Conservation (phyloP, 176 grass and related monocot species). For the Aegilops speltoides region DNA sequence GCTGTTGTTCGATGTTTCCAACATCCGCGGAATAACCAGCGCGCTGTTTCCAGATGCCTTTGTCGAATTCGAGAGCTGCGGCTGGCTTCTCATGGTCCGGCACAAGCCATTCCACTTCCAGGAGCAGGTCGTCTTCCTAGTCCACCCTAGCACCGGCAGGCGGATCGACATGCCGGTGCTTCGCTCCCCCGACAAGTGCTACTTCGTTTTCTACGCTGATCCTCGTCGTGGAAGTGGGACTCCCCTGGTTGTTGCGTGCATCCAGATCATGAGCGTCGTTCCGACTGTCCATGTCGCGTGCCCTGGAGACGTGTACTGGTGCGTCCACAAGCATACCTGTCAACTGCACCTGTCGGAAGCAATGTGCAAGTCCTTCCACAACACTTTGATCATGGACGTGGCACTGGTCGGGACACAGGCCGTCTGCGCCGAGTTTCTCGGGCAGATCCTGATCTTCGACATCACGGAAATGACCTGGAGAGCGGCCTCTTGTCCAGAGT, state of each 20-base stretch:
- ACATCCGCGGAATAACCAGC: not conserved
- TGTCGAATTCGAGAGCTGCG: not conserved
- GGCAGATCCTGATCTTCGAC: not conserved
- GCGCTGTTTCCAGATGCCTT: not conserved
- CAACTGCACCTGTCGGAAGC: not conserved
- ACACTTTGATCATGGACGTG: not conserved
- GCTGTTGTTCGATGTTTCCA: constrained; percentile 5
- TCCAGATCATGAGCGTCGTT: constrained; percentile 10
- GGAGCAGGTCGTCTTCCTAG: constrained; percentile 6
- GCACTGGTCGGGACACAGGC: not conserved
- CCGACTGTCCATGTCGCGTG: not conserved
- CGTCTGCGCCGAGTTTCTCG: not conserved
- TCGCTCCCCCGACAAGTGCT: not conserved
- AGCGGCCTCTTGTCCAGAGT: not conserved
- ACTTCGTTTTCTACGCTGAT: not conserved
- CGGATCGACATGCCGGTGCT: constrained; percentile 5
- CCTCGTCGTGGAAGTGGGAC: not conserved
- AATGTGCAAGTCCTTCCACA: not conserved
- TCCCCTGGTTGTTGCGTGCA: not conserved
- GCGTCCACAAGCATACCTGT: not conserved
- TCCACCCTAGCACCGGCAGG: constrained; percentile 18
- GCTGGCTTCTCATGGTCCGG: constrained; percentile 29
- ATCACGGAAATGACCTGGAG: not conserved
- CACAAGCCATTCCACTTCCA: not conserved
- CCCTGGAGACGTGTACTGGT: constrained; percentile 16